phyloP scores from a whole-genome alignment of 768 basidiomycete species.

The Punctularia strigosozonata region DNA sequence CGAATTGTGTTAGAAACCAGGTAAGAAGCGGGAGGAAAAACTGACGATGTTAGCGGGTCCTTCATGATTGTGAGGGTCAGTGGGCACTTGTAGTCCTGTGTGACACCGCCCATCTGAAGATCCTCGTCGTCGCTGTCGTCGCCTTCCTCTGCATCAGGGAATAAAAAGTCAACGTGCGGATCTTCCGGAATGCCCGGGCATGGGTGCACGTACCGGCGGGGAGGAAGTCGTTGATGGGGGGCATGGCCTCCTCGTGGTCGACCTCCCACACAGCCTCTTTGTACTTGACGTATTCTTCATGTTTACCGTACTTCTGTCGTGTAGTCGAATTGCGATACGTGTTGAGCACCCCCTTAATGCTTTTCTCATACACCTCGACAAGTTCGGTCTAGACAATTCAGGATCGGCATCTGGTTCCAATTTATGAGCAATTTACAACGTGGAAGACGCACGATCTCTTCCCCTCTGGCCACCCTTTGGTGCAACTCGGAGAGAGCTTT shows the following conservation, averaged over 20 bases:
- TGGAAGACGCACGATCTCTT: constrained; percentile 41
- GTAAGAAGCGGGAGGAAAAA: constrained; percentile 5
- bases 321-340: constrained; percentile 50
- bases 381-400: constrained; percentile 33
- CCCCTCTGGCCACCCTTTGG: constrained; percentile 30
- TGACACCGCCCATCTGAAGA: constrained; percentile 76
- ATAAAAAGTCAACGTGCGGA: neutral
- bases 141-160: constrained; percentile 47
- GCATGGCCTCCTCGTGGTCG: constrained; percentile 54
- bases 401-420: constrained; percentile 3
- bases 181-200: neutral
- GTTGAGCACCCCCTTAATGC: constrained; percentile 28
- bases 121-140: constrained; percentile 85
- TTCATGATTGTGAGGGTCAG: constrained; percentile 54
- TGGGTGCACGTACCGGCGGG: constrained; percentile 41
- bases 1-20: constrained; percentile 4
- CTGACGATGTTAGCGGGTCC: constrained; percentile 79
- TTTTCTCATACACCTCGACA: constrained; percentile 36
- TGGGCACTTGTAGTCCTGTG: constrained; percentile 78
- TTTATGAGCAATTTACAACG: neutral
- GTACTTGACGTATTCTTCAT: constrained; percentile 47
- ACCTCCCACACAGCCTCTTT: constrained; percentile 65
- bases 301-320: constrained; percentile 69
- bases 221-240: constrained; percentile 65
- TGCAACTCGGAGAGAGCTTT: constrained; percentile 4